Evolutionary conservation across 345 rosid genomes (phyloP), one percentile per base, ranked within the genome.

Genomic region (Mangifera indica): DNA sequence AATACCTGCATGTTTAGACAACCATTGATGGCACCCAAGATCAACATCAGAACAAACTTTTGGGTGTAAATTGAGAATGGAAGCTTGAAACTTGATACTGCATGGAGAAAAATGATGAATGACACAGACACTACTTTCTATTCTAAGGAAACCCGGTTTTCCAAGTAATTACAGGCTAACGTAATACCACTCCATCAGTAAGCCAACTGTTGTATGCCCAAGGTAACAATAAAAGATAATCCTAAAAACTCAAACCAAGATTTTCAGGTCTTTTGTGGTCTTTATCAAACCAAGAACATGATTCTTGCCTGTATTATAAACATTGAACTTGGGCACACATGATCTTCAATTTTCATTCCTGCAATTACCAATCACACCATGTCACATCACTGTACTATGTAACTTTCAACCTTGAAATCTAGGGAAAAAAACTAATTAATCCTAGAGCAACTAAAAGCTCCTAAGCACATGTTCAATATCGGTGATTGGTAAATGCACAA

Each of bases 341-440:
- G 87, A 81, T 80, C 88, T 61, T 85, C 82, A 81, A 86, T 81
- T 82, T 78, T 76, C 77, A 76, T 71, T 85, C 89, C 95, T 86
- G 95, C 90, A 88, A 88, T 86, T 88, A 84, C 85, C 91, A 87
- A 85, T 83, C 90, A 81, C 88, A 84, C 81, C 76, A 82, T 76
- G 81, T 87, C 91, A 88, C 77, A 82, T 76, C 83, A 70, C 79
- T 77, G 72, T 69, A 74, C 72, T 78, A 78, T 57, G 72, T 81
- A 74, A 67, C 62, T 64, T 75, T 78, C 78, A 86, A 69, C 74
- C 86, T 81, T 70, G 80, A 73, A 74, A 72, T 78, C 76, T 74
- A 80, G 69, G 82, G 73, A 71, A 84, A 49, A 64, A 60, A 55
- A 73, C 79, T 78, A 79, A 70, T 51, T 69, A 73, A 67, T 77